phyloP scores from a whole-genome alignment of 2,329 filamentous ascomycete genomes.

The Graphiopsis chlorocephala region DNA sequence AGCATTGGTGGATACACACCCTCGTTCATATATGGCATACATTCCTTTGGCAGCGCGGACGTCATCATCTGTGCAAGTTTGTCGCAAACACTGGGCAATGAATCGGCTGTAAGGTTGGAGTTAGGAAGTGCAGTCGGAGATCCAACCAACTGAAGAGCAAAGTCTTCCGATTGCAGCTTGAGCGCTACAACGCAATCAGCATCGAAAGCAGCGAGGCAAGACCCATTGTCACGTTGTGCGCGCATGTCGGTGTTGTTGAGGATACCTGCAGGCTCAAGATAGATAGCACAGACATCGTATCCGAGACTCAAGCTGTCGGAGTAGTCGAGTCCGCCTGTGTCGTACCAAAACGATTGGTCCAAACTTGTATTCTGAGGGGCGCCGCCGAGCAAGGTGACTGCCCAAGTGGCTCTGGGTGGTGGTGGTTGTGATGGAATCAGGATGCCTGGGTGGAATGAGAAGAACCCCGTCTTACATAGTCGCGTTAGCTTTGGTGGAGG shows the following conservation, averaged over 20 bases:
- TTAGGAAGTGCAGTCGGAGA: not conserved
- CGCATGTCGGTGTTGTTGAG: not conserved
- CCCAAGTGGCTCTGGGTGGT: not conserved
- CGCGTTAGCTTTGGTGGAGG: not conserved
- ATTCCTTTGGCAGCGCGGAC: not conserved
- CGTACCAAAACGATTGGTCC: not conserved
- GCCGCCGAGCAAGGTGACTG: not conserved
- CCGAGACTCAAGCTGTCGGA: not conserved
- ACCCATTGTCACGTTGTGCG: not conserved
- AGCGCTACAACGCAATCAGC: not conserved
- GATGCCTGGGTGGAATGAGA: not conserved
- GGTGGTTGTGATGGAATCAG: not conserved
- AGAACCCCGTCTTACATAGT: not conserved
- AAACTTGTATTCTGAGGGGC: not conserved
- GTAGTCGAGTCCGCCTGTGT: not conserved
- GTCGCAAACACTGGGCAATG: not conserved
- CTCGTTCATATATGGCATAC: not conserved
- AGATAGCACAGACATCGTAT: not conserved
- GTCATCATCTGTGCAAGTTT: not conserved
- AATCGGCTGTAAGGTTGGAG: not conserved
- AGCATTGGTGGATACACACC: not conserved
- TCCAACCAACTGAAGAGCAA: not conserved
- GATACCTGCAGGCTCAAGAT: not conserved
- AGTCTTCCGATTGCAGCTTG: not conserved
- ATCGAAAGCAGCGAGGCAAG: not conserved